These are phyloP conservation scores for Didymella sp. DNA, from an alignment of 2,329 filamentous ascomycete species.

Conservation along the genomic window DNA sequence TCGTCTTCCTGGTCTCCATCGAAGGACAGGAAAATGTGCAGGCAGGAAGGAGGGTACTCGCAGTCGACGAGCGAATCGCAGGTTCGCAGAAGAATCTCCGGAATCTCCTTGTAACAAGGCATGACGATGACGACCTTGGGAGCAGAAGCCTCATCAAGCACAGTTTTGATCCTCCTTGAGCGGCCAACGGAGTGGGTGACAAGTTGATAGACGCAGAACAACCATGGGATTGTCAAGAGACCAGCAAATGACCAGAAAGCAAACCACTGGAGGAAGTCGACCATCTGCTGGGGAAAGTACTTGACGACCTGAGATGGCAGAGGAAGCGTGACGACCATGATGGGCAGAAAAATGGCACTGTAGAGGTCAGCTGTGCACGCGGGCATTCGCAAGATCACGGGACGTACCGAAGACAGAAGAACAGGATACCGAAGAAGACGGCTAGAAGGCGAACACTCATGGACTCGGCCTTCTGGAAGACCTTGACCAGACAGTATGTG, in stretches of 20 bases:
- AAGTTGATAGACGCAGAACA: constrained; percentile 90
- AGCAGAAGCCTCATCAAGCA: constrained; percentile 82
- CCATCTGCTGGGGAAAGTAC: constrained; percentile 74
- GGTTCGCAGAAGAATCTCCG: constrained; percentile 81
- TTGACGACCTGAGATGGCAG: constrained; percentile 74
- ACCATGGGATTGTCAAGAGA: constrained; percentile 86
- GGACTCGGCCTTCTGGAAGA: constrained; percentile 86
- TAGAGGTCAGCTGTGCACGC: constrained; percentile 25
- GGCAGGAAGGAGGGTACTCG: constrained; percentile 89
- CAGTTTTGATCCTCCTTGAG: constrained; percentile 79
- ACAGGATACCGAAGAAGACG: constrained; percentile 75
- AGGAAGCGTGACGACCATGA: constrained; percentile 92
- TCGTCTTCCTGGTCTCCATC: constrained; percentile 91
- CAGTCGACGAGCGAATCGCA: constrained; percentile 91
- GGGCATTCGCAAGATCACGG: not conserved
- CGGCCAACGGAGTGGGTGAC: constrained; percentile 86
- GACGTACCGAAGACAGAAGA: constrained; percentile 75
- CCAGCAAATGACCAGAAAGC: constrained; percentile 92
- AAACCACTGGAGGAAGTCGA: constrained; percentile 84
- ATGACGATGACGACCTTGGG: constrained; percentile 96
- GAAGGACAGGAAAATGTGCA: constrained; percentile 95
- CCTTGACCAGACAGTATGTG: constrained; percentile 87
- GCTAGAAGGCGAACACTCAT: constrained; percentile 82
- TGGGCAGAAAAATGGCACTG: constrained; percentile 84
- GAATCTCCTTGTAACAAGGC: constrained; percentile 94